A percentile compares a stretch with the other conserved stretches of the same genome.
Conservation (phyloP, 495 filamentous ascomycete species). For the Aspergillus avenaceus region DNA sequence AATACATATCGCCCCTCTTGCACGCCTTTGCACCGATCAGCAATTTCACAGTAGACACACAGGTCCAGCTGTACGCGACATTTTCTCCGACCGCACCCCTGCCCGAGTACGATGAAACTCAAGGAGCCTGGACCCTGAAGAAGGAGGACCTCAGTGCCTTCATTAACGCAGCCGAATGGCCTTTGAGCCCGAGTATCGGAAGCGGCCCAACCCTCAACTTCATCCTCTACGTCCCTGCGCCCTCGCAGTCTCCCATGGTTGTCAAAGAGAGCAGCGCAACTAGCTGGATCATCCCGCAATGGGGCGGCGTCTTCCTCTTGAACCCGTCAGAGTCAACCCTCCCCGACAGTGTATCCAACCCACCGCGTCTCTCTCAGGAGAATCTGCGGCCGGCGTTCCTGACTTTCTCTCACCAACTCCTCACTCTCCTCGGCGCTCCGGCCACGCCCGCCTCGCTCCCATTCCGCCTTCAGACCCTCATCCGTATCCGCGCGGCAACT, state of each 20-base stretch:
- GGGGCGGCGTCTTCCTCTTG: conserved; percentile 86
- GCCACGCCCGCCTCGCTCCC: conserved; percentile 74
- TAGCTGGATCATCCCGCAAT: conserved; percentile 94
- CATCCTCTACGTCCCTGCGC: conserved; percentile 73
- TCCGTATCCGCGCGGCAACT: conserved; percentile 79
- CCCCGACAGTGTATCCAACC: conserved; percentile 23
- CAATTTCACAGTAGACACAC: conserved; percentile 95
- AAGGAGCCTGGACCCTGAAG: conserved; percentile 61
- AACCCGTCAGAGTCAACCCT: conserved; percentile 48
- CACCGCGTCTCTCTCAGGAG: conserved; percentile 46
- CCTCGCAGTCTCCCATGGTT: conserved; percentile 57
- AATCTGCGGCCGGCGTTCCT: conserved; percentile 74
- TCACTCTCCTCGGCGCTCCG: conserved; percentile 84
- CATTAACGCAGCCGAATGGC: conserved; percentile 98
- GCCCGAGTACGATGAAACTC: conserved; percentile 49
- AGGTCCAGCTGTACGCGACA: conserved; percentile 87
- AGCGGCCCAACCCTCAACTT: conserved; percentile 93
- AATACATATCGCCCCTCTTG: conserved; percentile 79
- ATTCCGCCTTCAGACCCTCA: conserved; percentile 77
- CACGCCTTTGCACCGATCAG: conserved; percentile 74
- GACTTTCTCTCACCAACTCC: conserved; percentile 87
- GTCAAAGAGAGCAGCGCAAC: conserved; percentile 70
- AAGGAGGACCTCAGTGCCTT: conserved; percentile 90
- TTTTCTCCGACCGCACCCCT: conserved; percentile 67
- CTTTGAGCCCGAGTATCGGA: conserved; percentile 89